These are phyloP conservation scores for Mariannaea sp. DNA, from an alignment of 2,329 filamentous ascomycete species.

Conservation along the genomic window DNA sequence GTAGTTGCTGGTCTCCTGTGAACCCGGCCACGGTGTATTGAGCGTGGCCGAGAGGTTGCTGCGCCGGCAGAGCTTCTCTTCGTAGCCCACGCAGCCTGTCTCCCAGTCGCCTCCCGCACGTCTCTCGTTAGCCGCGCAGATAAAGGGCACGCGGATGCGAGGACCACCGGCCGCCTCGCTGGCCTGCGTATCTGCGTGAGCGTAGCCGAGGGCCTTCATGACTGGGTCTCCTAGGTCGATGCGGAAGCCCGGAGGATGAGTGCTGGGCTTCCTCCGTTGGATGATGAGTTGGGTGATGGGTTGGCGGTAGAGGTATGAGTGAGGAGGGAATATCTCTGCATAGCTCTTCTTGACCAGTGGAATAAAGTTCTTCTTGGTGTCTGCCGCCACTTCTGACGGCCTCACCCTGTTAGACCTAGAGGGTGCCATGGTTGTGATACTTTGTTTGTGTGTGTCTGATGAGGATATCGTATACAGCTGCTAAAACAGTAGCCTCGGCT, in stretches of 20 bases:
- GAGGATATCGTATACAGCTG: no score
- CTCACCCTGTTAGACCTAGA: slow-evolving; percentile 42
- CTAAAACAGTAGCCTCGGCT: no score
- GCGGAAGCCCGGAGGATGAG: slow-evolving; percentile 52
- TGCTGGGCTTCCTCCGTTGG: slow-evolving; percentile 42
- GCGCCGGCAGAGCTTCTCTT: slow-evolving; percentile 73
- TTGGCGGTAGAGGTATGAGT: slow-evolving; percentile 63
- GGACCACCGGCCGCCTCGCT: slow-evolving; percentile 41
- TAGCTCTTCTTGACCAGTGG: slow-evolving; percentile 65
- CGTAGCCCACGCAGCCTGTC: slow-evolving; percentile 55
- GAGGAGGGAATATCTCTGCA: slow-evolving; percentile 58
- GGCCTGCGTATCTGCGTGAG: slow-evolving; percentile 45
- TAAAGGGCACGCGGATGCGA: slow-evolving; percentile 61
- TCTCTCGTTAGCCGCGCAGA: slow-evolving; percentile 78
- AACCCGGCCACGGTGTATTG: slow-evolving; percentile 61
- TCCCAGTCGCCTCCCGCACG: slow-evolving; percentile 82
- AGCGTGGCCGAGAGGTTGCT: slow-evolving; percentile 75
- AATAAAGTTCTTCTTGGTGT: slow-evolving; percentile 73
- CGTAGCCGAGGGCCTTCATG: slow-evolving; percentile 64
- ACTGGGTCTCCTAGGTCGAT: slow-evolving; percentile 64
- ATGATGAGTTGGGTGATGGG: slow-evolving; percentile 53
- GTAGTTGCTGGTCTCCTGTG: slow-evolving; percentile 60
- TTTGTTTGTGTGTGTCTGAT: no score
- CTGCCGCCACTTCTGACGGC: slow-evolving; percentile 68
- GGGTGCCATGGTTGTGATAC: slow-evolving; percentile 37